A percentile compares a stretch with the other conserved stretches of the same genome.
Evolutionary conservation across 2,329 filamentous ascomycete genomes (phyloP).

Genomic region (Cladosporium sp.): DNA sequence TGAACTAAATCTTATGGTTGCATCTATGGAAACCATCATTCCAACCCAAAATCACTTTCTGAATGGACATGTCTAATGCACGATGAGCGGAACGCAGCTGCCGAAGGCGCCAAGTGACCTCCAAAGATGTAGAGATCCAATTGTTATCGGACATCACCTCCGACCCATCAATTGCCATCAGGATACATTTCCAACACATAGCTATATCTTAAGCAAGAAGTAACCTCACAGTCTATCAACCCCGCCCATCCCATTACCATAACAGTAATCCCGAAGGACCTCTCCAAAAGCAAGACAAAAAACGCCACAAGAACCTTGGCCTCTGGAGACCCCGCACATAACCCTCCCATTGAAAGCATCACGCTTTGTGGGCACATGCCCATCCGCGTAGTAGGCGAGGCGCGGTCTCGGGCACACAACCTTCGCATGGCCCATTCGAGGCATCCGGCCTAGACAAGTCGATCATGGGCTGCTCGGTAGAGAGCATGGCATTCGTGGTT

Average conservation of each 20-base stretch:
- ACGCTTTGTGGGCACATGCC: constrained; percentile 1
- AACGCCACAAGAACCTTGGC: constrained; percentile 16
- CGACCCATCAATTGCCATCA: not conserved
- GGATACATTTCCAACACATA: not conserved
- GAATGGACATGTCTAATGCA: not conserved
- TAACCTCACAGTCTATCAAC: too few species aligned
- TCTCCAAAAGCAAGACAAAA: not conserved
- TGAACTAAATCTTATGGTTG: not conserved
- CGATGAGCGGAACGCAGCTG: not conserved
- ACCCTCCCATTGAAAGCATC: constrained; percentile 1
- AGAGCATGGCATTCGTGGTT: constrained; percentile 14
- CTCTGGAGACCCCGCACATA: constrained; percentile 13
- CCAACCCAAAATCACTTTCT: not conserved
- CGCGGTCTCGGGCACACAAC: not conserved
- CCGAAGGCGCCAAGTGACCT: not conserved
- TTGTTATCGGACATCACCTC: not conserved
- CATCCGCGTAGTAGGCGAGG: not conserved
- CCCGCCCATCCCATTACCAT: not conserved
- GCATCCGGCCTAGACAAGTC: constrained; percentile 10
- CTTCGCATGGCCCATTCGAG: constrained; percentile 10
- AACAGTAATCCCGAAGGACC: not conserved
- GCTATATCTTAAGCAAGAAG: not conserved
- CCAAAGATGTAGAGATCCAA: not conserved
- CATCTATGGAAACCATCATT: not conserved
- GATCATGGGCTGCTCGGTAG: not conserved